Conservation (phyloP, 495 filamentous ascomycete genomes). For the Opeltia flavorubescens region DNA sequence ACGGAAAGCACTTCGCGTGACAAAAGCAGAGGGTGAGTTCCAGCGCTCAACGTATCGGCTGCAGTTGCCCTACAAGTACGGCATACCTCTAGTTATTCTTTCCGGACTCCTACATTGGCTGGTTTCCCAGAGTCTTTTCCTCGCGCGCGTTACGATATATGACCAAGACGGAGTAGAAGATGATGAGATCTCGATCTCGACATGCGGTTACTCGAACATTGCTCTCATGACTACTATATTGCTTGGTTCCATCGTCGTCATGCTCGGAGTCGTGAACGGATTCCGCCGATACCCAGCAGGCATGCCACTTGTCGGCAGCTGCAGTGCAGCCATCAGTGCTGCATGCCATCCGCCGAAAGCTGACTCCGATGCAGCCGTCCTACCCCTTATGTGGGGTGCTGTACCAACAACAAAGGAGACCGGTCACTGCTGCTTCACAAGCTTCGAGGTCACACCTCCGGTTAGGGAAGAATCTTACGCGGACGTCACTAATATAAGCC, state of each 20-base stretch:
- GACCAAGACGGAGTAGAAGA: slow-evolving; percentile 2
- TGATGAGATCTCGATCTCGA: slow-evolving; percentile 8
- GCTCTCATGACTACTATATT: slow-evolving; percentile 19
- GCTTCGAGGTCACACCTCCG: slow-evolving; percentile 5
- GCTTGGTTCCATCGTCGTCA: slow-evolving; percentile 14
- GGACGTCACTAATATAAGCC: too few species aligned
- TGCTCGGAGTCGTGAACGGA: slow-evolving; percentile 11
- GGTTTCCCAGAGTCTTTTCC: slow-evolving; percentile 26
- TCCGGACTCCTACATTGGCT: slow-evolving; percentile 28
- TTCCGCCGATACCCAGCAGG: slow-evolving; percentile 16
- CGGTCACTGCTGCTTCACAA: slow-evolving; percentile 10
- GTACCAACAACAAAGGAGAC: slow-evolving; percentile 2
- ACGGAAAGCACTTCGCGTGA: slow-evolving; percentile 31
- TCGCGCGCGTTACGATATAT: slow-evolving; percentile 18
- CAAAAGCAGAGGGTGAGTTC: slow-evolving; percentile 22
- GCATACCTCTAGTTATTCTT: slow-evolving; percentile 21
- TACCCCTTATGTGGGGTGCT: slow-evolving; percentile 25
- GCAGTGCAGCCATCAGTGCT: slow-evolving; percentile 29
- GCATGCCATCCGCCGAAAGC: slow-evolving; percentile 24
- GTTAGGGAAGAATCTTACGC: slow-evolving; percentile 7
- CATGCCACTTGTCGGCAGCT: slow-evolving; percentile 27
- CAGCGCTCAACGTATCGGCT: slow-evolving; percentile 33
- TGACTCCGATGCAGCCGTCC: slow-evolving; percentile 6
- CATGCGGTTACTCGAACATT: slow-evolving; percentile 20
- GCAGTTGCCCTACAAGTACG: slow-evolving; percentile 30